A percentile compares a stretch with the other conserved stretches of the same genome.
Conservation (phyloP, 441 rosid species). For the Croton setiger region DNA sequence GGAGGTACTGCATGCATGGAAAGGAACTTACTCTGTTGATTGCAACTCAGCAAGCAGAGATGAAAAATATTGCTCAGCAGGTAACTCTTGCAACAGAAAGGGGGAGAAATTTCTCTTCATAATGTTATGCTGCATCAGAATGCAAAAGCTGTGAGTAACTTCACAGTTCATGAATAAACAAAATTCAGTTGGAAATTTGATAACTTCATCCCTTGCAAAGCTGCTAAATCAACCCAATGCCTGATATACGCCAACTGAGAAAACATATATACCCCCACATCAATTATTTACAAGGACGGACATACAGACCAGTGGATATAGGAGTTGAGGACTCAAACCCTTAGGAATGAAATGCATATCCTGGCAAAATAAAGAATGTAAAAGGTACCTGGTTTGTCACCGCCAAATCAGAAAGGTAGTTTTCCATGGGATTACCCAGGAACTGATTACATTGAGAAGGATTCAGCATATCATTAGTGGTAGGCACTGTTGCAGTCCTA, state of each 20-base stretch:
- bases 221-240: not conserved
- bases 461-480: not conserved
- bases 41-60: not conserved
- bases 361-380: not conserved
- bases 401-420: not conserved
- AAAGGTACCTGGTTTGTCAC: not conserved
- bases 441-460: not conserved
- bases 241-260: not conserved
- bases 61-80: not conserved
- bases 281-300: not conserved
- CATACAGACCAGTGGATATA: not conserved
- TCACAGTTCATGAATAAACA: not conserved
- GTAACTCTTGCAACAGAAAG: not conserved
- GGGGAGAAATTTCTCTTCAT: not conserved
- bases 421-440: not conserved
- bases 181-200: not conserved
- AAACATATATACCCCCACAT: not conserved
- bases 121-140: not conserved
- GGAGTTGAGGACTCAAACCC: not conserved
- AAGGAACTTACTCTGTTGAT: not conserved
- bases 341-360: not conserved
- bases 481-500: not conserved
- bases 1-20: not conserved
- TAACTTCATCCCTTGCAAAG: not conserved
- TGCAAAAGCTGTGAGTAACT: not conserved